Evolutionary conservation across 208 protist species (phyloP).

Genomic region (Naegleria fowleri): DNA sequence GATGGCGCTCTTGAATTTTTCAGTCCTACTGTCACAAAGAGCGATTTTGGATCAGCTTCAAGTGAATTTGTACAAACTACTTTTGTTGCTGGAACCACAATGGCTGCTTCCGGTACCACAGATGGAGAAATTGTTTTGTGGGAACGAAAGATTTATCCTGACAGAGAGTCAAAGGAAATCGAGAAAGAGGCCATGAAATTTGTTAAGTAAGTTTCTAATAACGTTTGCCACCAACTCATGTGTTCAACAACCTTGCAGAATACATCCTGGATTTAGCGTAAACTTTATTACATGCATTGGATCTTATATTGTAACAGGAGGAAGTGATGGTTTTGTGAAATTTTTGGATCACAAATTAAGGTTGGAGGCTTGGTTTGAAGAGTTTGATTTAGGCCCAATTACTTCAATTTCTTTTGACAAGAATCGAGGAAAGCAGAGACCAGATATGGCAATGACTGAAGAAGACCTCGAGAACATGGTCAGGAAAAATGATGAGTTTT

Average conservation of each 20-base stretch:
- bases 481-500: conserved; percentile 48
- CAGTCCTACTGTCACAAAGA: conserved; percentile 65
- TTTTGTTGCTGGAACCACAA: conserved; percentile 68
- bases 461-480: not conserved
- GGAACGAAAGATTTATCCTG: conserved; percentile 59
- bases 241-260: conserved; percentile 40
- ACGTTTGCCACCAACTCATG: too few relatives aligned
- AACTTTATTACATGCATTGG: conserved; percentile 65
- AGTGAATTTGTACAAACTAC: conserved; percentile 78
- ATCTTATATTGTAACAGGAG: conserved; percentile 81
- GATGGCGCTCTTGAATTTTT: conserved; percentile 68
- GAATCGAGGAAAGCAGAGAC: not conserved
- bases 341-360: conserved; percentile 86
- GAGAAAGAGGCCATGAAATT: conserved; percentile 82
- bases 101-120: conserved; percentile 75
- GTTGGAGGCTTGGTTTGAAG: conserved; percentile 88
- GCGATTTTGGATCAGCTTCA: conserved; percentile 67
- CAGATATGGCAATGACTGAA: not conserved
- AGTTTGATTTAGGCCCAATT: conserved; percentile 79
- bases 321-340: conserved; percentile 81
- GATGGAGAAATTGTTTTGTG: conserved; percentile 84
- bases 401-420: conserved; percentile 80
- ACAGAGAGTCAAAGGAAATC: conserved; percentile 68
- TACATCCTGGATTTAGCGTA: conserved; percentile 40
- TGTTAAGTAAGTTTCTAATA: conserved; percentile 49